Evolutionary conservation across 352 stramenopile species (phyloP).

Genomic region (Plasmopara halstedii): DNA sequence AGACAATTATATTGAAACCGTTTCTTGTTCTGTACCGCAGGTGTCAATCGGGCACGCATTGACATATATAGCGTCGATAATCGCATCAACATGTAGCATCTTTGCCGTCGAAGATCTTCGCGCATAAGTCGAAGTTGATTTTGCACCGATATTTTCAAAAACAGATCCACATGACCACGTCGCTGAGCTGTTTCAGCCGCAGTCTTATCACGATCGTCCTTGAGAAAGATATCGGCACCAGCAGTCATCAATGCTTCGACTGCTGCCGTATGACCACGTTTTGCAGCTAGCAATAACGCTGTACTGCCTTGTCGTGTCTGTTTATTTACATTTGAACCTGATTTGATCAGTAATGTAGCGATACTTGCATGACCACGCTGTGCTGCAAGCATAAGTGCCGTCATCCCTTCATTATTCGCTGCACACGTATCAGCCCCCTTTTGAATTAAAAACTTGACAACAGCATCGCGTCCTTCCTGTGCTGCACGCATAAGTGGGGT

Average conservation of each 20-base stretch:
- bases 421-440: conserved; percentile 62
- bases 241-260: conserved; percentile 74
- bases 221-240: conserved; percentile 81
- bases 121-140: conserved; percentile 81
- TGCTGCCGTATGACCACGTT: conserved; percentile 69
- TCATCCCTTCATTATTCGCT: conserved; percentile 86
- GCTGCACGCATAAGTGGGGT: conserved; percentile 81
- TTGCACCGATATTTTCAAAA: conserved; percentile 80
- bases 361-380: conserved; percentile 79
- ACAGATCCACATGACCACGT: conserved; percentile 74
- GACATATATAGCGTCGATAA: conserved; percentile 65
- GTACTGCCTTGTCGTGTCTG: conserved; percentile 83
- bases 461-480: conserved; percentile 71
- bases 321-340: conserved; percentile 82
- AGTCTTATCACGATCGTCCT: conserved; percentile 83
- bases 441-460: conserved; percentile 72
- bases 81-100: conserved; percentile 63
- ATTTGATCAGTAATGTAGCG: conserved; percentile 70
- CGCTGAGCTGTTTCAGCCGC: conserved; percentile 75
- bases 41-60: conserved; percentile 35
- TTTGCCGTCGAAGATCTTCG: conserved; percentile 55
- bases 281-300: conserved; percentile 73
- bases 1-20: conserved; percentile 40
- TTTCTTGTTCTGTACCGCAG: conserved; percentile 36
- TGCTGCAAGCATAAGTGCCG: conserved; percentile 76